phyloP scores from a whole-genome alignment of 352 stramenopile species.

The Plasmopara muralis region DNA sequence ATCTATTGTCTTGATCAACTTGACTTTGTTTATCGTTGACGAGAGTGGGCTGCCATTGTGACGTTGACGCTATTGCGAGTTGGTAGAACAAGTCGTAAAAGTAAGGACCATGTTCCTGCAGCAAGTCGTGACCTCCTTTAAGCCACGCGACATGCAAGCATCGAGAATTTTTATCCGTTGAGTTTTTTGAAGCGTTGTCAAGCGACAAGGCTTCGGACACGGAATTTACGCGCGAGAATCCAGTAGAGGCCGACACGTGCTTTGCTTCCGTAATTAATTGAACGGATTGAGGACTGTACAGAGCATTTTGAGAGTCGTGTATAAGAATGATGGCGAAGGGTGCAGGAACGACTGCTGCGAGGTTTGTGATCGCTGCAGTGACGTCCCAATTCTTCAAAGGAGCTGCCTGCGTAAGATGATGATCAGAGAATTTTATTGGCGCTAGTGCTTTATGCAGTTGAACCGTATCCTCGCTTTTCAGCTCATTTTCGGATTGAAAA shows the following conservation, averaged over 20 bases:
- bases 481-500: conserved; percentile 2
- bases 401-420: conserved; percentile 52
- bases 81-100: conserved; percentile 51
- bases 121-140: conserved; percentile 64
- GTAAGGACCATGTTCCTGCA: conserved; percentile 54
- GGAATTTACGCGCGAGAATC: conserved; percentile 8
- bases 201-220: conserved; percentile 16
- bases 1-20: background rate
- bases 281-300: conserved; percentile 35
- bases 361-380: conserved; percentile 21
- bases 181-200: background rate
- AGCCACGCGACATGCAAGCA: conserved; percentile 60
- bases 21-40: background rate
- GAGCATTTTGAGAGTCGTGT: conserved; percentile 48
- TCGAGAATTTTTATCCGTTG: conserved; percentile 1
- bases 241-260: background rate
- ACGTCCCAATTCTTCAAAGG: conserved; percentile 36
- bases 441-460: conserved; percentile 50
- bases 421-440: conserved; percentile 44
- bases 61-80: conserved; percentile 13
- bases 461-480: conserved; percentile 12
- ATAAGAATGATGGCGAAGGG: conserved; percentile 51
- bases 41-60: background rate
- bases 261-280: conserved; percentile 15
- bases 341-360: conserved; percentile 12